phyloP scores from a whole-genome alignment of 2,329 filamentous ascomycete genomes.

The Emericellopsis cladophorae region DNA sequence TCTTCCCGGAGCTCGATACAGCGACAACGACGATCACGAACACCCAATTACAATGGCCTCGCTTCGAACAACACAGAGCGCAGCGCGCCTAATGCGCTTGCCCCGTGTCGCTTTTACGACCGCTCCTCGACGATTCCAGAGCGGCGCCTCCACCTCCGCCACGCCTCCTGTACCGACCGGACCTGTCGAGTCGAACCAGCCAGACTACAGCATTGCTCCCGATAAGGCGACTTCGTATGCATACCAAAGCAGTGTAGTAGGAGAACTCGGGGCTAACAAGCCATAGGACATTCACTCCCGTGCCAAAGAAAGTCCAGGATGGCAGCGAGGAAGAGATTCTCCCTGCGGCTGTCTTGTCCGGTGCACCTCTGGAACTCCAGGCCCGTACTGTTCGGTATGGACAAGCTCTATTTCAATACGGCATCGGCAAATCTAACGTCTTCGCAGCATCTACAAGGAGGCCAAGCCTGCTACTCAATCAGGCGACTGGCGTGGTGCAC shows the following conservation, averaged over 20 bases:
- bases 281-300: slow-evolving; percentile 72
- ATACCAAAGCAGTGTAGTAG: neutral
- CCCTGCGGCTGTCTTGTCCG: slow-evolving; percentile 77
- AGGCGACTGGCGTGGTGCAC: slow-evolving; percentile 68
- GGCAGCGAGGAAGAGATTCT: slow-evolving; percentile 67
- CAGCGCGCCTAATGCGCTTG: slow-evolving; percentile 37
- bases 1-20: too few species aligned
- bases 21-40: neutral
- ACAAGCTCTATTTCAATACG: neutral
- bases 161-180: slow-evolving; percentile 22
- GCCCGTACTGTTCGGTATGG: slow-evolving; percentile 82
- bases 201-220: slow-evolving; percentile 67
- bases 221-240: slow-evolving; percentile 84
- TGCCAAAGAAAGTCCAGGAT: slow-evolving; percentile 81
- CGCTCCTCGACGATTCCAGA: slow-evolving; percentile 40
- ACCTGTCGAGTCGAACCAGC: slow-evolving; percentile 45
- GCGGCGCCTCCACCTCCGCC: slow-evolving; percentile 29
- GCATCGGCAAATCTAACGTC: neutral
- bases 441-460: slow-evolving; percentile 73
- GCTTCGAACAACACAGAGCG: slow-evolving; percentile 40
- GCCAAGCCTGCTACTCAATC: slow-evolving; percentile 95
- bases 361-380: slow-evolving; percentile 87
- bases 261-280: slow-evolving; percentile 1
- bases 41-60: slow-evolving; percentile 44
- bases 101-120: slow-evolving; percentile 24